Percentiles rank a stretch among this genome's conserved stretches.
Conservation (phyloP, 495 filamentous ascomycete genomes). For the Trichoderma orchidacearum region DNA sequence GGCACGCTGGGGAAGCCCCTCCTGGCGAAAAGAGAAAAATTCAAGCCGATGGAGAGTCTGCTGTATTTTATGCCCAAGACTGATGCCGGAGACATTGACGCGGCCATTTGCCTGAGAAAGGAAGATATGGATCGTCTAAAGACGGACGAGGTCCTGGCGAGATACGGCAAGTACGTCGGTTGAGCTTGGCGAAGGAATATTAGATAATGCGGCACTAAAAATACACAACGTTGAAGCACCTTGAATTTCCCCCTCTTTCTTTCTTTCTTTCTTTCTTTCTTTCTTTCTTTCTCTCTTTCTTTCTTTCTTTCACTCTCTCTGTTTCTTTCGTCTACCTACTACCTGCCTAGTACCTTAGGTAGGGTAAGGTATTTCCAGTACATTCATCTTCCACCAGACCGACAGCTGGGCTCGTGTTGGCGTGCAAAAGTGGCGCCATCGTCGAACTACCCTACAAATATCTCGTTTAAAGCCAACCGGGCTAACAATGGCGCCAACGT, state of each 20-base stretch:
- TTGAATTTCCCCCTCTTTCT: not conserved
- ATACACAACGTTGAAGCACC: no score
- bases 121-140: conserved; percentile 27
- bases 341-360: no score
- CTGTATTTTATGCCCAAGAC: conserved; percentile 32
- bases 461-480: not conserved
- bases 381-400: no score
- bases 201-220: no score
- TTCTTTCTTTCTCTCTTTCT: no score
- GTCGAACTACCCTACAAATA: not conserved
- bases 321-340: no score
- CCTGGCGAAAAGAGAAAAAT: conserved; percentile 33
- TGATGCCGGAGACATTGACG: conserved; percentile 23
- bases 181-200: conserved; percentile 3
- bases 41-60: conserved; percentile 30
- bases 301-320: not conserved
- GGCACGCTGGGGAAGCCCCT: conserved; percentile 33
- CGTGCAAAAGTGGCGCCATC: not conserved
- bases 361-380: no score
- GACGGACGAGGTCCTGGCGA: conserved; percentile 21
- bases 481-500: not conserved
- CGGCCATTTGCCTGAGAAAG: conserved; percentile 29
- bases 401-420: no score
- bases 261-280: no score
- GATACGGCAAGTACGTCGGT: conserved; percentile 21